Evolutionary conservation across 1,284 basidiomycete species (phyloP), one percentile per base, ranked within the genome.

Genomic region (Ceratobasidium sp.): DNA sequence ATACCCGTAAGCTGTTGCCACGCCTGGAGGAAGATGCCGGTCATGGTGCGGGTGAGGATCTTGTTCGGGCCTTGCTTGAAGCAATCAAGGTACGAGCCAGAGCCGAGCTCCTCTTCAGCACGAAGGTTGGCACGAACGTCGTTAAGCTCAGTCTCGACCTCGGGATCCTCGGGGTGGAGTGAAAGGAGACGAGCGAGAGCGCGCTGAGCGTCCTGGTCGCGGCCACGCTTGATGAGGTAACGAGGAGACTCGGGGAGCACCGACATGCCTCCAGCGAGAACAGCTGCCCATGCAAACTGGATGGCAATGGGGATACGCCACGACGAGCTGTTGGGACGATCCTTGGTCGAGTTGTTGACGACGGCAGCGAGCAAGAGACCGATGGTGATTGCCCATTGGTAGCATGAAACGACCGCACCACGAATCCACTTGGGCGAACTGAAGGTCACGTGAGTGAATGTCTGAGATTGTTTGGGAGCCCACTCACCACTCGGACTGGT

Each of bases 371-470:
- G 82, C 58, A 94, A 83, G 55, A 94, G 80, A 75, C 93, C 92
- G 76, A 94, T 89, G 69, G 92, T 93, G 79, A 92, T 90, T 60
- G 86, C 86, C 85, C 86, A 92, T 77, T 92, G 90, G 80, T 94
- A 94, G 62, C 85, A 84, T 20, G 89, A 85, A 50, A 94, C 92
- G 75, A 95, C 83, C 55, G 91, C 88, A 76, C 93, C 93, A 79
- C 93, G 87, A 75, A 91, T 86, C 84, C 86, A 88, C 77, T 89
- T 87, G 55, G 89, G 89, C 8, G 86, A 82, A 70, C 82, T 83
- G 54, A 70, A 12, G 40, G 35, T n/a, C 45, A 29, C 64, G 35
- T 64, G 32, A 50, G 49, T 13, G 13, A 25, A 40, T 57, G 25
- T 42, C 47, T n/a, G 13, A 31, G 35, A 12, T 57, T 40, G n/a